Conservation (phyloP, 495 filamentous ascomycete genomes). For the Astrocystis sublimbata region DNA sequence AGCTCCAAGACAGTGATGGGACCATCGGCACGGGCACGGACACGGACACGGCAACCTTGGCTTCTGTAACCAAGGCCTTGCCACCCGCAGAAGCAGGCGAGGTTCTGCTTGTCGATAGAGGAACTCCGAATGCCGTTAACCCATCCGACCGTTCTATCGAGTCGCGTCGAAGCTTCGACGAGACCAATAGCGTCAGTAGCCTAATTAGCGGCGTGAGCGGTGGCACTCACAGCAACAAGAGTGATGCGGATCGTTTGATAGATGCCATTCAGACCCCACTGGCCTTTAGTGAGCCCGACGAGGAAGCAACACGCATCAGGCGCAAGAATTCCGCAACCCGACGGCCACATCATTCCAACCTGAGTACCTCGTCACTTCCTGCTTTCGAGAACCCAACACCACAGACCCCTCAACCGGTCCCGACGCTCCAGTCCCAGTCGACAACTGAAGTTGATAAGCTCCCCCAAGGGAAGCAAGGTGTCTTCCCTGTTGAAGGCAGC, state of each 20-base stretch:
- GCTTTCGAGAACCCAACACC: neutral
- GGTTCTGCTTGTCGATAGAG: conserved; percentile 57
- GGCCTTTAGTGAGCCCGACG: conserved; percentile 43
- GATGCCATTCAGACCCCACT: conserved; percentile 70
- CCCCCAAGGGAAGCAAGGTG: conserved; percentile 20
- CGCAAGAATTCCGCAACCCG: conserved; percentile 26
- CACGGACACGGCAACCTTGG: conserved; percentile 19
- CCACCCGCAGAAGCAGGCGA: conserved; percentile 49
- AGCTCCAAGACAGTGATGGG: conserved; percentile 10
- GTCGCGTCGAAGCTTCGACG: conserved; percentile 39
- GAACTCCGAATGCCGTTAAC: conserved; percentile 27
- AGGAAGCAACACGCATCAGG: conserved; percentile 16
- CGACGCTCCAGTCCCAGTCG: neutral
- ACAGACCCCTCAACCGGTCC: neutral
- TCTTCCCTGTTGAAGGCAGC: conserved; percentile 34
- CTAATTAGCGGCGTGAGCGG: conserved; percentile 54
- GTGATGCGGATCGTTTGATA: conserved; percentile 74
- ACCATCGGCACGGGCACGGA: conserved; percentile 20
- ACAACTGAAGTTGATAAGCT: neutral
- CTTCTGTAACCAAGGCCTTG: conserved; percentile 35
- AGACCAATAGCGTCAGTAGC: conserved; percentile 50
- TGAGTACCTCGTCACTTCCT: conserved; percentile 16
- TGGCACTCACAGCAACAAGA: conserved; percentile 58
- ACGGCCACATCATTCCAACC: conserved; percentile 22
- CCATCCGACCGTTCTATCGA: conserved; percentile 16